Base-by-base conservation (phyloP, 1,284 basidiomycete genomes). In the Fomitopsis schrenkii region DNA sequence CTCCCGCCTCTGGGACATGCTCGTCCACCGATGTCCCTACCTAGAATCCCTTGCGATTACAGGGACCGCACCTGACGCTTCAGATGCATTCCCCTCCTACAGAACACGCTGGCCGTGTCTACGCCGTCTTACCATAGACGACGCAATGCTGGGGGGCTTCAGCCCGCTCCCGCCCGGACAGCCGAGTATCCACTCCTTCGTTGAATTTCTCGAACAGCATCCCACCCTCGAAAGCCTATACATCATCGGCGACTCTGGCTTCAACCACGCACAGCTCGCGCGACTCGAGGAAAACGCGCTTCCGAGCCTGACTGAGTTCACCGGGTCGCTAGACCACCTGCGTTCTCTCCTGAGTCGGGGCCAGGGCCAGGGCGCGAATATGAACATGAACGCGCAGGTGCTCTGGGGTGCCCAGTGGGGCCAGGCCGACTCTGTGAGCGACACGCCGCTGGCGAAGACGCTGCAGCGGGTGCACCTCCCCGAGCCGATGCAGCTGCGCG, bases 191-290 rank as follows among this genome's bases (percentile, higher is more conserved):
- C 76, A 80, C 19, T 82, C 86, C 0, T 87, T 91, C 66, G 76
- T 86, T 60, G 66, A 76, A 5, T 91, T 91, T 69, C 78, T 91
- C n/a, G 85, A 87, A 60, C 80, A 79, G 1, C 88, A 91, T 67
- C 77, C 80, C 26, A 68, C 68, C n/a, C 73, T 91, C 2, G 77
- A 83, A 58, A 76, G 71, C 15, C 77, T 91, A 38, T 79, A 77
- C 62, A 75, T 88, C 22, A 83, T 84, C 7, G 77, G 81, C 50
- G 79, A 83, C 58, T 83, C 82, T 5, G 66, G 61, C 26, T 62
- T 87, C n/a, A 79, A 82, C 57, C 80, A 84, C 9, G 69, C 77
- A 14, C 80, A 87, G 52, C 75, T 90, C 50, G 69, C 79, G 2
- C 74, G 77, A 1, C 72, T 90, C 19, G 75, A 78, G 30, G 73